A percentile compares a stretch with the other conserved stretches of the same genome.
Evolutionary conservation across 1,284 basidiomycete genomes (phyloP).

Genomic region (Boletus holoroseus): DNA sequence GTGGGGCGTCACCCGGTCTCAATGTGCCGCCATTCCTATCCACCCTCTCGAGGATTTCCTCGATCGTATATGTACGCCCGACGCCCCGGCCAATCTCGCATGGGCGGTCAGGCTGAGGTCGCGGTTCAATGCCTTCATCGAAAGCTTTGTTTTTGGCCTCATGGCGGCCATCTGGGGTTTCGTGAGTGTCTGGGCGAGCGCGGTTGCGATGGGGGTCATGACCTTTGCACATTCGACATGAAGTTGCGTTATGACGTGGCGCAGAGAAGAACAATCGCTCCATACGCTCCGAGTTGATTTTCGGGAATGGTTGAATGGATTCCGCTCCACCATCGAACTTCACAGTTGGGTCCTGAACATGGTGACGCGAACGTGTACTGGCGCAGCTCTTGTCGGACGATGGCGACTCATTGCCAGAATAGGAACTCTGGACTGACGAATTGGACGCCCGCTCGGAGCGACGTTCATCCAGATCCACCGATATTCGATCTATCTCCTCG

Average conservation of each 20-base stretch:
- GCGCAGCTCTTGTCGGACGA: conserved; percentile 4
- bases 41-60: conserved; percentile 28
- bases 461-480: conserved; percentile 33
- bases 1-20: conserved; percentile 45
- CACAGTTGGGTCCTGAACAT: conserved; percentile 1
- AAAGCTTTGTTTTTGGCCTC: conserved; percentile 20
- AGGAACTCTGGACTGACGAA: conserved; percentile 24
- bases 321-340: conserved; percentile 25
- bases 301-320: conserved; percentile 61
- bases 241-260: conserved; percentile 62
- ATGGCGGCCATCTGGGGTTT: neutral
- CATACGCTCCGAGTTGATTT: conserved; percentile 68
- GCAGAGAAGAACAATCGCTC: conserved; percentile 79
- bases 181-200: neutral
- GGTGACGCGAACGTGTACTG: neutral
- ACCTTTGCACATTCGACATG: conserved; percentile 61
- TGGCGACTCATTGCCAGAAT: conserved; percentile 5
- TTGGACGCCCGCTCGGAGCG: conserved; percentile 33
- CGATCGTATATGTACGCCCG: conserved; percentile 16
- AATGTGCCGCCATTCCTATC: conserved; percentile 27
- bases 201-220: conserved; percentile 25
- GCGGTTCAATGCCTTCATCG: conserved; percentile 8
- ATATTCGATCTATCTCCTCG: conserved; percentile 33
- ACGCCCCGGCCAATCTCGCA: conserved; percentile 1
- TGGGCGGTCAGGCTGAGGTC: conserved; percentile 1